A percentile compares a stretch with the other conserved stretches of the same genome.
Evolutionary conservation across 179 eudicot species (phyloP).

Genomic region (Monotropa hypopitys): DNA sequence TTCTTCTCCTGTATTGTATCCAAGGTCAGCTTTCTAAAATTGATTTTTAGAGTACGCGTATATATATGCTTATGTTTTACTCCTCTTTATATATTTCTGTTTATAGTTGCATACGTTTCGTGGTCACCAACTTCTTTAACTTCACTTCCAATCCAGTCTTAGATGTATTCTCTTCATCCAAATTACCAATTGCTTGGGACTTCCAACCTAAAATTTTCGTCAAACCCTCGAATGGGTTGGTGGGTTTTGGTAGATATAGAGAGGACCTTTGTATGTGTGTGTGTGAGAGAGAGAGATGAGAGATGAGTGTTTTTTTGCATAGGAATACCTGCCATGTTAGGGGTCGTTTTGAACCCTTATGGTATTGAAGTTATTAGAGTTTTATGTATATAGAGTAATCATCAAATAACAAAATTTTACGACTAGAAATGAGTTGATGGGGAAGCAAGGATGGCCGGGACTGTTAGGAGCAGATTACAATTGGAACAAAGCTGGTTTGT

Average conservation of each 20-base stretch:
- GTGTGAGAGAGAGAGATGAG: background rate
- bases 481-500: slow-evolving; percentile 26
- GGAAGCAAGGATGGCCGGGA: slow-evolving; percentile 35
- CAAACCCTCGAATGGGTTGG: background rate
- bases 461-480: slow-evolving; percentile 24
- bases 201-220: slow-evolving; percentile 9
- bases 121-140: slow-evolving; percentile 35
- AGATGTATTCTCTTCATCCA: slow-evolving; percentile 32
- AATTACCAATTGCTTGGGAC: slow-evolving; percentile 14
- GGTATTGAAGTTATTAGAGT: background rate
- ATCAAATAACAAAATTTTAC: background rate
- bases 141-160: slow-evolving; percentile 46
- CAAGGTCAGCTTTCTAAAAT: background rate
- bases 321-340: background rate
- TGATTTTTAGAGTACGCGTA: background rate
- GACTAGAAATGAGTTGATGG: slow-evolving; percentile 19
- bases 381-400: background rate
- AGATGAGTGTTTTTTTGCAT: background rate
- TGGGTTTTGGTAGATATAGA: background rate
- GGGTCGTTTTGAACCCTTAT: background rate
- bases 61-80: slow-evolving; percentile 29
- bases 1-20: slow-evolving; percentile 18
- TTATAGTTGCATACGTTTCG: slow-evolving; percentile 14
- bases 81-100: slow-evolving; percentile 7
- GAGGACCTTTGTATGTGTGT: background rate